These are phyloP conservation scores for Naematelia aurantialba DNA, from an alignment of 768 basidiomycete species.

Conservation along the genomic window DNA sequence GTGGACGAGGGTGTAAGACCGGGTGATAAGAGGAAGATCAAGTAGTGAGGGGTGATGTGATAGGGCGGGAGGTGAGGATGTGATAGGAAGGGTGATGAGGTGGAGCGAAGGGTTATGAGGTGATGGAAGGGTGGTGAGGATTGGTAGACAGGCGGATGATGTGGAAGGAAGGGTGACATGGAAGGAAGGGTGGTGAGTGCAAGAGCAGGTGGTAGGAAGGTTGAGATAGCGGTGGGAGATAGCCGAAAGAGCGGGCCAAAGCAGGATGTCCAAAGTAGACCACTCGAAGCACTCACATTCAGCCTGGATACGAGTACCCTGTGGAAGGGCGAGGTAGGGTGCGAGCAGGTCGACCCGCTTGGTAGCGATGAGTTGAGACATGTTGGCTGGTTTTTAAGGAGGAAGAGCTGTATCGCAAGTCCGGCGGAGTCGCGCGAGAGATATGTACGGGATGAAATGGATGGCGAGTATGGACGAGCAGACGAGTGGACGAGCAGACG, in stretches of 20 bases:
- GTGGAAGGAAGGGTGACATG: neutral
- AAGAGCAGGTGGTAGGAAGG: neutral
- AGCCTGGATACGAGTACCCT: slow-evolving; percentile 90
- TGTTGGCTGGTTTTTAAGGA: slow-evolving; percentile 14
- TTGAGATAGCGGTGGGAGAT: neutral
- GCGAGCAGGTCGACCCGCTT: slow-evolving; percentile 68
- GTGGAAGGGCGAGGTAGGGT: slow-evolving; percentile 80
- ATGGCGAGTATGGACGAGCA: neutral
- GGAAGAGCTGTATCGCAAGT: too few species aligned
- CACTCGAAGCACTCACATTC: slow-evolving; percentile 54
- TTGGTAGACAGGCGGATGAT: too few species aligned
- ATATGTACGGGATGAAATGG: too few species aligned
- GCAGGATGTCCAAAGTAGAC: slow-evolving; percentile 3
- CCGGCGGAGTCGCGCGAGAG: too few species aligned
- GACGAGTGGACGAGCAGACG: slow-evolving; percentile 3
- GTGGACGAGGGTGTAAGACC: neutral
- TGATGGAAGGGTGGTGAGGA: neutral
- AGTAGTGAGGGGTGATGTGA: neutral
- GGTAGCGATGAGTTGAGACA: slow-evolving; percentile 48
- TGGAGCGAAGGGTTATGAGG: too few species aligned
- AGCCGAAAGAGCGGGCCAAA: neutral
- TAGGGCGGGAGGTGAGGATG: neutral
- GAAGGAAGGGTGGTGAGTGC: slow-evolving; percentile 1
- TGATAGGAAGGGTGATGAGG: too few species aligned
- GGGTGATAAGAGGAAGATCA: neutral